Conservation (phyloP, 805 yeast species). For the Kregervanrija delftensis region DNA sequence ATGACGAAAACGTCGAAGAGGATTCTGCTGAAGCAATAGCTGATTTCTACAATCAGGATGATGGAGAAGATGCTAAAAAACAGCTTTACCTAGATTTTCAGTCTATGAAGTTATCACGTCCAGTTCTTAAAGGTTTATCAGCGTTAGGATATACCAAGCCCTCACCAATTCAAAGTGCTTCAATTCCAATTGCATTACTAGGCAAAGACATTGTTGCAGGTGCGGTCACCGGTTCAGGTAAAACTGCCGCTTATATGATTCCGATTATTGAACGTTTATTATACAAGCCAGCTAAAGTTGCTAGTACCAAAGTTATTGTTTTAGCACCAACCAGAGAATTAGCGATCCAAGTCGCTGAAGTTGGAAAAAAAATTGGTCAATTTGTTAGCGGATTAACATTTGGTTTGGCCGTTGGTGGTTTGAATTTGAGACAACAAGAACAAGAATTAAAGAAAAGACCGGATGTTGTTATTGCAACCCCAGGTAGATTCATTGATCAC, state of each 20-base stretch:
- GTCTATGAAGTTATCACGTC: constrained; percentile 78
- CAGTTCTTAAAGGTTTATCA: constrained; percentile 75
- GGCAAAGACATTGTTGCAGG: constrained; percentile 99
- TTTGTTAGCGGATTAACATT: constrained; percentile 72
- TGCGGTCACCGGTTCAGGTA: constrained; percentile 99
- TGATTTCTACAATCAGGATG: constrained; percentile 62
- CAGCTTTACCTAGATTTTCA: constrained; percentile 62
- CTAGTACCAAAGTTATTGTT: constrained; percentile 86
- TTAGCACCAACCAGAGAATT: constrained; percentile 96
- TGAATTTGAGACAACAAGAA: constrained; percentile 91
- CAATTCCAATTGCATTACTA: constrained; percentile 85
- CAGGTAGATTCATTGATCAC: constrained; percentile 98
- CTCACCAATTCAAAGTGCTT: constrained; percentile 88
- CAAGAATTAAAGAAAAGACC: constrained; percentile 89
- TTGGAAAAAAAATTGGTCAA: constrained; percentile 76
- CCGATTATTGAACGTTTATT: constrained; percentile 90
- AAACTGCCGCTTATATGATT: constrained; percentile 96
- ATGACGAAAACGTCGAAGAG: constrained; percentile 24
- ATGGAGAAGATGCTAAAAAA: constrained; percentile 34
- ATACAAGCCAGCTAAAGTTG: constrained; percentile 78
- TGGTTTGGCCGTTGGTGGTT: constrained; percentile 97
- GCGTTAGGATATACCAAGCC: constrained; percentile 82
- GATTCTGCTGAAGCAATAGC: constrained; percentile 83
- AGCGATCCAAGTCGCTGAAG: constrained; percentile 94
- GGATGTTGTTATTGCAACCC: constrained; percentile 95